Evolutionary conservation across 2,329 filamentous ascomycete species (phyloP).

Genomic region (Neopestalotiopsis sp.): DNA sequence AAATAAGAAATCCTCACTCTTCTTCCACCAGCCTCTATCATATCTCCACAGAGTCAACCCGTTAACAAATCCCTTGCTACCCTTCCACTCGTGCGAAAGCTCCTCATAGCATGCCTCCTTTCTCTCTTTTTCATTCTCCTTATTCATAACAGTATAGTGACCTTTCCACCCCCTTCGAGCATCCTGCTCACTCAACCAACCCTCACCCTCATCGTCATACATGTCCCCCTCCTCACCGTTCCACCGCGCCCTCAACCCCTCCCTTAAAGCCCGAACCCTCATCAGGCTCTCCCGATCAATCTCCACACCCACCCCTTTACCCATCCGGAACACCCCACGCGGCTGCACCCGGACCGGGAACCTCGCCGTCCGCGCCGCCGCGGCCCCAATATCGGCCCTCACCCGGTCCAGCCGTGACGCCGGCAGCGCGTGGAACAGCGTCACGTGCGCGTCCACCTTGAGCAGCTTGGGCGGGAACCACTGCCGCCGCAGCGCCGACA

Average conservation of each 20-base stretch:
- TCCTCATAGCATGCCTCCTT: constrained; percentile 21
- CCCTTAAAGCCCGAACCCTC: constrained; percentile 18
- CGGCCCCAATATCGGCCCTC: constrained; percentile 15
- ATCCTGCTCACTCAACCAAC: constrained; percentile 26
- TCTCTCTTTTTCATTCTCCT: constrained; percentile 21
- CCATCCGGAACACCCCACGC: constrained; percentile 20
- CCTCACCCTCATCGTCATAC: constrained; percentile 8
- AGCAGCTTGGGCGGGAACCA: constrained; percentile 25
- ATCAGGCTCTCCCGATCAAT: constrained; percentile 19
- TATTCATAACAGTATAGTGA: constrained; percentile 29
- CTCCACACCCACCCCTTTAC: constrained; percentile 20
- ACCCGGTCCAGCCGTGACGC: constrained; percentile 19
- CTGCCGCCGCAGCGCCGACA: constrained; percentile 23
- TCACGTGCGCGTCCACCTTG: constrained; percentile 27
- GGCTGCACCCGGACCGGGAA: constrained; percentile 19
- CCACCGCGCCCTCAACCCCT: constrained; percentile 19
- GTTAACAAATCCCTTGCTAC: constrained; percentile 19
- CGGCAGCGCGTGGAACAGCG: constrained; percentile 29
- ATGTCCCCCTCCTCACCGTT: not conserved
- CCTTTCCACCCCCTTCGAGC: constrained; percentile 20
- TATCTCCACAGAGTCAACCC: constrained; percentile 27
- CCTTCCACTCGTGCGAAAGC: constrained; percentile 16
- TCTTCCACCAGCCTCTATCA: constrained; percentile 26
- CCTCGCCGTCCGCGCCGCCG: not conserved
- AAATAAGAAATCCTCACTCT: constrained; percentile 23